phyloP scores from a whole-genome alignment of 2,329 filamentous ascomycete genomes.

The Hansfordia pulvinata region DNA sequence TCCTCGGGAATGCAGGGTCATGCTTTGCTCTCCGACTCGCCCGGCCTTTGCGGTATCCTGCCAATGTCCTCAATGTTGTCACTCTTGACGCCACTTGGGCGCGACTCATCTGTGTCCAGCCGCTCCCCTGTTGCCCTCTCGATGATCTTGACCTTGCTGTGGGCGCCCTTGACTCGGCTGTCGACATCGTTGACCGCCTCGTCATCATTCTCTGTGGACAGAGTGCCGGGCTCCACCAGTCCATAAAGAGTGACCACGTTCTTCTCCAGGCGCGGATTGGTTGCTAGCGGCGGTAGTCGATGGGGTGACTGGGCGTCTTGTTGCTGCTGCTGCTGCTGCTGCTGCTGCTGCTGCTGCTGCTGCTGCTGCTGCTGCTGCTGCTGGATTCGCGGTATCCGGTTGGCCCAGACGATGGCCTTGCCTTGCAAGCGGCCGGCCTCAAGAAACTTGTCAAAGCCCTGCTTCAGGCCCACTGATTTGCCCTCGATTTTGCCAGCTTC shows the following conservation, averaged over 20 bases:
- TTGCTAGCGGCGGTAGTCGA: conserved; percentile 1
- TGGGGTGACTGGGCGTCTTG: conserved; percentile 2
- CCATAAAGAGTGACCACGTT: conserved; percentile 65
- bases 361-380: conserved; percentile 1
- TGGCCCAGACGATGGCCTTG: conserved; percentile 71
- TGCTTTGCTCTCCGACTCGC: conserved; percentile 2
- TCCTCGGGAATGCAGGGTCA: background rate
- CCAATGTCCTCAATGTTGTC: conserved; percentile 14
- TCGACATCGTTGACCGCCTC: conserved; percentile 87
- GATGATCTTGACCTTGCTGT: conserved; percentile 74
- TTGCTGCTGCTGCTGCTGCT: conserved; percentile 2
- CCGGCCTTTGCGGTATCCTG: conserved; percentile 5
- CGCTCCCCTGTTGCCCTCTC: conserved; percentile 48
- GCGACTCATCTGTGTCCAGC: conserved; percentile 3
- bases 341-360: conserved; percentile 1
- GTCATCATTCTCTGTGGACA: conserved; percentile 74
- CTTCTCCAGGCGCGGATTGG: conserved; percentile 56
- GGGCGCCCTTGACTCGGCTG: conserved; percentile 66
- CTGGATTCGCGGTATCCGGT: conserved; percentile 37
- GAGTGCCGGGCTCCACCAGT: conserved; percentile 62
- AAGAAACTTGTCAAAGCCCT: conserved; percentile 85
- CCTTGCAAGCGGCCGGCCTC: conserved; percentile 70
- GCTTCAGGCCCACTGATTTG: conserved; percentile 78
- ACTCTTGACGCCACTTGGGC: conserved; percentile 1
- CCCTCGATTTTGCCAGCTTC: conserved; percentile 76